Percentiles rank a stretch among this genome's conserved stretches.
Conservation (phyloP, 2,329 filamentous ascomycete species). For the Elsinoe batatas region DNA sequence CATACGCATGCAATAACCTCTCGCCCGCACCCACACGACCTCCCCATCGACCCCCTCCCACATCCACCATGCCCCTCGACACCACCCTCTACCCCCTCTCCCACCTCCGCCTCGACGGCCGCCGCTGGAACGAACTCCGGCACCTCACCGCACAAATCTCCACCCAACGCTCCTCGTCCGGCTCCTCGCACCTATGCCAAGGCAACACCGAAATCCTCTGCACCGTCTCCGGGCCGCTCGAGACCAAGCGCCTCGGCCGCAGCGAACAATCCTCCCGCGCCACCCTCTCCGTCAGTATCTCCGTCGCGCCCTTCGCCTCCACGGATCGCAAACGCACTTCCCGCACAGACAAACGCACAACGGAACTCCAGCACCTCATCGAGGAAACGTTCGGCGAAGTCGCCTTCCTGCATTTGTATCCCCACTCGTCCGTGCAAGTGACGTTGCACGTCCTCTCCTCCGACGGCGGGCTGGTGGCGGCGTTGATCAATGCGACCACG, state of each 20-base stretch:
- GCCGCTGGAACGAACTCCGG: constrained; percentile 95
- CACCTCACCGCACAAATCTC: constrained; percentile 80
- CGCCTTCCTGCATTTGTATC: constrained; percentile 79
- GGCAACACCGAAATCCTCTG: constrained; percentile 97
- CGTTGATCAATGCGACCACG: constrained; percentile 82
- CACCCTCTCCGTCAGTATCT: constrained; percentile 69
- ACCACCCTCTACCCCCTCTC: constrained; percentile 85
- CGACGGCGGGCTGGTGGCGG: constrained; percentile 81
- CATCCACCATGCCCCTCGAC: constrained; percentile 74
- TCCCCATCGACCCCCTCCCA: not conserved
- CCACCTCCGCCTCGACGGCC: constrained; percentile 57
- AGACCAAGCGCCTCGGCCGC: constrained; percentile 45
- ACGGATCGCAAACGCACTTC: constrained; percentile 72
- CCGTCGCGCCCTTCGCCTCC: constrained; percentile 77
- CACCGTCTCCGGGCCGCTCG: constrained; percentile 75
- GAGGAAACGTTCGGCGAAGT: constrained; percentile 65
- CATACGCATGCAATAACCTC: too few relatives aligned
- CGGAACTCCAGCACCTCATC: constrained; percentile 73
- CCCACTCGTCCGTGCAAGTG: constrained; percentile 73
- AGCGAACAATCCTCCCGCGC: constrained; percentile 45
- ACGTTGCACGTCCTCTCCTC: constrained; percentile 79
- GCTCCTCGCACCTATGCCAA: constrained; percentile 89
- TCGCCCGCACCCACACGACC: too few relatives aligned
- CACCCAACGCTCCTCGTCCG: constrained; percentile 85
- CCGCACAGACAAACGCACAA: constrained; percentile 70